Conservation (phyloP, 73 alveolate species). For the Stentor coeruleus region DNA sequence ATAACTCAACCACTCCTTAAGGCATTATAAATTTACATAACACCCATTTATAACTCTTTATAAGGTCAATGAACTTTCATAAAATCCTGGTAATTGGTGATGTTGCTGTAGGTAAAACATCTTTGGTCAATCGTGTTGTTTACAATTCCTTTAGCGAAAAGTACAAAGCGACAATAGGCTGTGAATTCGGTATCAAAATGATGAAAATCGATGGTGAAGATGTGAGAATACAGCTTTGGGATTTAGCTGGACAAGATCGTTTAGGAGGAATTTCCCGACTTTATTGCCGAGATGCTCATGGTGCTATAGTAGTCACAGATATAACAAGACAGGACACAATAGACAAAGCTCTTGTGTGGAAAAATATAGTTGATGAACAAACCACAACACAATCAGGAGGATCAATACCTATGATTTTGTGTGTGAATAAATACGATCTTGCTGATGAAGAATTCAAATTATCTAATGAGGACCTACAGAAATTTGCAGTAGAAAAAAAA, state of each 20-base stretch:
- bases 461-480: no score
- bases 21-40: no score
- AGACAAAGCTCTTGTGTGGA: conserved; percentile 38
- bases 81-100: conserved; percentile 45
- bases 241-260: conserved; percentile 76
- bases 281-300: conserved; percentile 69
- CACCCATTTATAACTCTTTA: no score
- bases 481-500: no score
- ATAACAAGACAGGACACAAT: conserved; percentile 33
- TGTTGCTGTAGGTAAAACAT: conserved; percentile 39
- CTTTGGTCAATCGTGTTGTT: conserved; percentile 42
- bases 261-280: conserved; percentile 55
- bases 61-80: no score
- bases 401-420: conserved; percentile 45
- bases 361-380: conserved; percentile 32
- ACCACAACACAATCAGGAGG: not conserved
- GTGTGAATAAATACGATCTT: conserved; percentile 41
- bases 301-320: conserved; percentile 63
- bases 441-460: no score
- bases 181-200: conserved; percentile 60
- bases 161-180: conserved; percentile 58
- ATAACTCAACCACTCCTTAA: no score
- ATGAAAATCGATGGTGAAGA: conserved; percentile 36
- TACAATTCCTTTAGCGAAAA: conserved; percentile 41
- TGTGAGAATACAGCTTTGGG: conserved; percentile 69